These are phyloP conservation scores for Saturnispora ahearnii DNA, from an alignment of 805 yeast species.

Conservation along the genomic window DNA sequence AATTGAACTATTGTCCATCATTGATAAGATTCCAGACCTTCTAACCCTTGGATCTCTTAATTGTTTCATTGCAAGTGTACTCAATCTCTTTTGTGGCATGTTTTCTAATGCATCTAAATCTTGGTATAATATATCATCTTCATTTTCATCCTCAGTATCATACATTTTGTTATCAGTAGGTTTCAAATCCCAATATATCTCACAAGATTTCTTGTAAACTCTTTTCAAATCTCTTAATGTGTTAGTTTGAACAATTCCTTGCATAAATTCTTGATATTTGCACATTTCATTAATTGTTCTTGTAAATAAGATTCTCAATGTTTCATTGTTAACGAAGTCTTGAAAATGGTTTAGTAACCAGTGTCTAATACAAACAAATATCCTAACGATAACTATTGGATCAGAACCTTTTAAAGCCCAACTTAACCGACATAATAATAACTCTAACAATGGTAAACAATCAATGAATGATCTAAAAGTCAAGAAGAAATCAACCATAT, in stretches of 20 bases:
- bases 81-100: slow-evolving; percentile 22
- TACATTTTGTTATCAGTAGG: background rate
- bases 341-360: slow-evolving; percentile 84
- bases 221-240: slow-evolving; percentile 28
- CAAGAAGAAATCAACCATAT: slow-evolving; percentile 77
- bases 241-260: slow-evolving; percentile 16
- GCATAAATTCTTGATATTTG: slow-evolving; percentile 16
- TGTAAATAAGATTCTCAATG: slow-evolving; percentile 38
- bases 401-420: slow-evolving; percentile 50
- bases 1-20: slow-evolving; percentile 15
- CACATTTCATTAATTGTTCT: slow-evolving; percentile 34
- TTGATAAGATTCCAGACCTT: slow-evolving; percentile 32
- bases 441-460: slow-evolving; percentile 47
- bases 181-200: slow-evolving; percentile 26
- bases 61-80: slow-evolving; percentile 31
- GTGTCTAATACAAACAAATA: slow-evolving; percentile 80
- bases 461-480: slow-evolving; percentile 67
- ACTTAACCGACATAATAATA: slow-evolving; percentile 54
- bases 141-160: background rate
- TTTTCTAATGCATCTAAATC: slow-evolving; percentile 12
- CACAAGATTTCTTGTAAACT: slow-evolving; percentile 25
- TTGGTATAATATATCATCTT: slow-evolving; percentile 1
- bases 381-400: slow-evolving; percentile 60
- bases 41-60: slow-evolving; percentile 32
- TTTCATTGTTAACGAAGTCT: slow-evolving; percentile 56